Evolutionary conservation across 148 eudicot species (phyloP).

Genomic region (Rhododendron griersonianum): DNA sequence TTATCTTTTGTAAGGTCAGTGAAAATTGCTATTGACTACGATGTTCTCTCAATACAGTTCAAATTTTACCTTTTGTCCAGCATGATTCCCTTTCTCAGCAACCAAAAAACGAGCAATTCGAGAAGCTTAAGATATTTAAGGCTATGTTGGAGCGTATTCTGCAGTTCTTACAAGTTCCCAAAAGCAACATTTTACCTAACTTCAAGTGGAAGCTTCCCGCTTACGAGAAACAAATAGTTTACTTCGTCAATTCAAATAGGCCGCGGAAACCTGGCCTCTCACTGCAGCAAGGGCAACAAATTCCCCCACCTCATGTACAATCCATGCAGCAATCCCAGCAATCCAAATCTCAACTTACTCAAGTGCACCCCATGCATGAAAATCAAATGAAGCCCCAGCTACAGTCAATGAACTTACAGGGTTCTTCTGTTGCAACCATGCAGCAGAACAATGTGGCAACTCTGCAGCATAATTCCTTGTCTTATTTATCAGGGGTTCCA

Average conservation of each 20-base stretch:
- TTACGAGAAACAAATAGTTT: slow-evolving; percentile 71
- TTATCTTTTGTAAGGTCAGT: neutral
- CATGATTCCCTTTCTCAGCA: slow-evolving; percentile 73
- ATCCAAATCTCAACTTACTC: slow-evolving; percentile 59
- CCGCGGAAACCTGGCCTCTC: slow-evolving; percentile 51
- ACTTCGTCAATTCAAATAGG: slow-evolving; percentile 48
- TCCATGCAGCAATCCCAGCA: slow-evolving; percentile 58
- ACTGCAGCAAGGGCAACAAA: slow-evolving; percentile 61
- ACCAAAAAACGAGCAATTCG: slow-evolving; percentile 51
- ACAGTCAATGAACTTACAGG: slow-evolving; percentile 52
- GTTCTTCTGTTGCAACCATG: slow-evolving; percentile 42
- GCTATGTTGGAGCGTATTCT: slow-evolving; percentile 65
- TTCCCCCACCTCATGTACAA: slow-evolving; percentile 49
- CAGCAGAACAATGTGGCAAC: slow-evolving; percentile 53
- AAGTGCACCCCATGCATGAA: slow-evolving; percentile 52
- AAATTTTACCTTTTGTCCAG: slow-evolving; percentile 30
- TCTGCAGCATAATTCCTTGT: slow-evolving; percentile 58
- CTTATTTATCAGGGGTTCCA: slow-evolving; percentile 48
- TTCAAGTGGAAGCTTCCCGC: slow-evolving; percentile 49
- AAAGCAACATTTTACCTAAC: slow-evolving; percentile 35
- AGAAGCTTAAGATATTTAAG: slow-evolving; percentile 66
- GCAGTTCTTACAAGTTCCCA: slow-evolving; percentile 46
- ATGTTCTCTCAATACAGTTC: neutral
- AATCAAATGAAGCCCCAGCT: slow-evolving; percentile 53
- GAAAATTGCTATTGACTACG: neutral